Evolutionary conservation across 306 rosid genomes (phyloP), one percentile per base, ranked within the genome.

Genomic region (Castanospermum australe): DNA sequence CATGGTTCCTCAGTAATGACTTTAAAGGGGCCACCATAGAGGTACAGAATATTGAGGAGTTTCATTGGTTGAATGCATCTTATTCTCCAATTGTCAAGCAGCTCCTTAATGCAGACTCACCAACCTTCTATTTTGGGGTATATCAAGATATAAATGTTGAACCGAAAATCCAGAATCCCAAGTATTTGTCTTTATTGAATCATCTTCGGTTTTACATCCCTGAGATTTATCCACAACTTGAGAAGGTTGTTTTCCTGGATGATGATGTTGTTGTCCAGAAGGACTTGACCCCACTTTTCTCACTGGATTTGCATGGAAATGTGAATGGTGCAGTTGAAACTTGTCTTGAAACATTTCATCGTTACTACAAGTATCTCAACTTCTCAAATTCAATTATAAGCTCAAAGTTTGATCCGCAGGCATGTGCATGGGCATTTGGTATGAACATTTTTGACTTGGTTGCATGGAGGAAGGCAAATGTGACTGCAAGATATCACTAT

Each of bases 271-370:
- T 91, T 64, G 97, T 91, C 73, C 99, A 93, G 85, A 96, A 96
- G 92, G 99, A 96, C 79, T 90, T 96, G 80, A 96, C 96, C 56
- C 89, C 94, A 12, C 99, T 96, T 77, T 96, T 96, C 86, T 96
- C 98, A 0, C 84, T 96, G 79, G 96, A 93, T 83, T 81, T 96
- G 87, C 99, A 96, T 84, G 97, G 96, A 66, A 91, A 96, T 77
- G 99, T 96, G 82, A 96, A 96, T 72, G 99, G 98, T 50, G 99
- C 97, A 24, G 99, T 96, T 75, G 99, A 96, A 81, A 96, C 99
- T 82, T 96, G 99, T 82, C 97, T 96, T 5, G 99, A 96, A 90
- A 92, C 93, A 5, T 96, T 89, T 83, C 99, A 96, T 71, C 94
- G 99, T 45, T 91, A 90, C 71, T 93, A 93, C 90, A 96, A 90